Percentiles rank a stretch among this genome's conserved stretches.
Evolutionary conservation across 2,329 filamentous ascomycete genomes (phyloP).

Genomic region (Xylaria sp.): DNA sequence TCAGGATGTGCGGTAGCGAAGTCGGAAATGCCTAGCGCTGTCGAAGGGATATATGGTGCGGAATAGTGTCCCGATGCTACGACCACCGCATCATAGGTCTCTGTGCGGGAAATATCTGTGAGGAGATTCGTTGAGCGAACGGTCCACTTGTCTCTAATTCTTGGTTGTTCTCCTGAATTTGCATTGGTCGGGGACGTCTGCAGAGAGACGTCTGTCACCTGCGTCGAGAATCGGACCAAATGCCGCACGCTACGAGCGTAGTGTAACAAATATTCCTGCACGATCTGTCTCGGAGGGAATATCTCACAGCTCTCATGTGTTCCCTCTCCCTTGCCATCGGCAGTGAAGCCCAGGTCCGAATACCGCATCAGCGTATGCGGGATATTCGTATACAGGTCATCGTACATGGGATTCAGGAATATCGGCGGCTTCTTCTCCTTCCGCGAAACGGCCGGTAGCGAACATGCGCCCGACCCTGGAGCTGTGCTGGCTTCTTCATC

Average conservation of each 20-base stretch:
- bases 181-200: background rate
- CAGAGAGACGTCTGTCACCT: slow-evolving; percentile 66
- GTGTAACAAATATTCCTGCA: slow-evolving; percentile 76
- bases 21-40: slow-evolving; percentile 61
- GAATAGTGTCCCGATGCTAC: slow-evolving; percentile 81
- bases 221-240: slow-evolving; percentile 75
- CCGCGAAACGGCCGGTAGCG: slow-evolving; percentile 18
- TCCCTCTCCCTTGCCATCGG: slow-evolving; percentile 43
- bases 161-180: background rate
- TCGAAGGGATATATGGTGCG: slow-evolving; percentile 72
- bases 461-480: slow-evolving; percentile 35
- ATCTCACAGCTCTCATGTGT: slow-evolving; percentile 63
- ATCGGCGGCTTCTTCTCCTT: slow-evolving; percentile 55
- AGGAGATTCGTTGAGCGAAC: slow-evolving; percentile 64
- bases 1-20: slow-evolving; percentile 70
- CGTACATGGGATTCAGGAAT: slow-evolving; percentile 87
- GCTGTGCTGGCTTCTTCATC: slow-evolving; percentile 37
- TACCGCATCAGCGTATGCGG: slow-evolving; percentile 83
- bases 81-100: slow-evolving; percentile 77
- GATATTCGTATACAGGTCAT: slow-evolving; percentile 86
- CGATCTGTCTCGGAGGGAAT: slow-evolving; percentile 77
- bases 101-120: slow-evolving; percentile 52
- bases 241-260: slow-evolving; percentile 76
- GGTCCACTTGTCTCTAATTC: slow-evolving; percentile 65
- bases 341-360: slow-evolving; percentile 73